Base-by-base conservation (phyloP, 192 early-diverging fungal species). In the Mortierella claussenii region DNA sequence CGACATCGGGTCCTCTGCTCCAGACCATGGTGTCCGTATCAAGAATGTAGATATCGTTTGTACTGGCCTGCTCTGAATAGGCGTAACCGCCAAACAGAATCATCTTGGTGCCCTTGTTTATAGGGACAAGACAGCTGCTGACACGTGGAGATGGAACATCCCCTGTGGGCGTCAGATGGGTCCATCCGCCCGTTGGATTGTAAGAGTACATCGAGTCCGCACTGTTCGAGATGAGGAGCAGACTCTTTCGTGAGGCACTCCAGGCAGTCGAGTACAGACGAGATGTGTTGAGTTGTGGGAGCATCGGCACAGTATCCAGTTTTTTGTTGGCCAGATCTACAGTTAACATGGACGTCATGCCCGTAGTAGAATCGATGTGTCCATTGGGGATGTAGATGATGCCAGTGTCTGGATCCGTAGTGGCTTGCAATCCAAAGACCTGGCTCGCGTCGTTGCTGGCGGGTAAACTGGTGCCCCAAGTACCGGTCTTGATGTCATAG, bases 51-150 rank as follows among this genome's bases (percentile, higher is more conserved):
- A 71, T 58, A 8, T 55, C 69, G 7, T 46, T n/a, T 10, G 47
- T 6, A 23, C 26, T 37, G 0, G 23, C 10, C 5, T 47, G 21
- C 8, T 23, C 46, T 1, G 42, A 9, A 17, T 6, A 11, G 27
- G 20, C n/a, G 15, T 37, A 4, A 7, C 69, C 69, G 9, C 69
- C 69, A 54, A 71, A 71, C 5, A 71, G 54, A 10, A 71, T 30
- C 27, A 57, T 50, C 30, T 63, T 71, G 15, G 60, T 23, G 31
- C 60, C 69, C 13, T 37, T 21, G 23, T 48, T 36, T 7, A 31
- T 57, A 3, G 52, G 21, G 1, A 62, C 32, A 27, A 70, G 20
- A 23, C 59, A 62, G 2, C 37, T 18, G 27, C 21, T 18, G 23
- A 4, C 7, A 1, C 59, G 53, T 17, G 44, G 43, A 7, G 53